Conservation (phyloP, 768 basidiomycete species). For the Peribolospora kevripleyi region DNA sequence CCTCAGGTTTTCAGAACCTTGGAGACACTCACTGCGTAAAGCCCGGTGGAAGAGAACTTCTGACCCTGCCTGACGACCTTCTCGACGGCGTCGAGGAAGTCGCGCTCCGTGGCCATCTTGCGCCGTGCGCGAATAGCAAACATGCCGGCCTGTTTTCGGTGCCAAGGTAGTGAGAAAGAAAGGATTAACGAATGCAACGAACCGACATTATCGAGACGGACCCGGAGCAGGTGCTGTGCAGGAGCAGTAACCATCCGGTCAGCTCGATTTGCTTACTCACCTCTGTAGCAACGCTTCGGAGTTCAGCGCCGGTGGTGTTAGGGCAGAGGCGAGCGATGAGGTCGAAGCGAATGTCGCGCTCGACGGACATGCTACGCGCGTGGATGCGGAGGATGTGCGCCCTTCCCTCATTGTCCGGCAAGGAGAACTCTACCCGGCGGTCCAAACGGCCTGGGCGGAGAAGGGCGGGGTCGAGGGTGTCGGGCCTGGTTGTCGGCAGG, state of each 20-base stretch:
- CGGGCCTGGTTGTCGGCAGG: conserved; percentile 37
- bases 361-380: conserved; percentile 91
- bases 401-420: conserved; percentile 86
- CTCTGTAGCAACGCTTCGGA: conserved; percentile 91
- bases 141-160: conserved; percentile 49
- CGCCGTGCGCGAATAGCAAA: conserved; percentile 90
- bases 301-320: conserved; percentile 93
- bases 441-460: conserved; percentile 88
- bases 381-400: conserved; percentile 94
- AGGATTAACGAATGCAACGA: neutral
- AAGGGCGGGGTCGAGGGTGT: conserved; percentile 89
- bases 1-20: no score
- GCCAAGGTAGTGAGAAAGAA: conserved; percentile 19
- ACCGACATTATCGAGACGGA: neutral
- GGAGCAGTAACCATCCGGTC: no score
- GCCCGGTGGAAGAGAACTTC: conserved; percentile 77
- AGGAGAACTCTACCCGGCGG: conserved; percentile 81
- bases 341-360: conserved; percentile 89
- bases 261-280: conserved; percentile 19
- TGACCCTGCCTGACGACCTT: conserved; percentile 94
- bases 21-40: neutral
- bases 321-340: conserved; percentile 91
- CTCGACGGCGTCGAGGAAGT: conserved; percentile 93
- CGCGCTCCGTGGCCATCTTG: conserved; percentile 90
- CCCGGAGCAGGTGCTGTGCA: no score